Evolutionary conservation across 495 filamentous ascomycete species (phyloP), one percentile per base, ranked within the genome.

Genomic region (Aspergillus olivimuriae): DNA sequence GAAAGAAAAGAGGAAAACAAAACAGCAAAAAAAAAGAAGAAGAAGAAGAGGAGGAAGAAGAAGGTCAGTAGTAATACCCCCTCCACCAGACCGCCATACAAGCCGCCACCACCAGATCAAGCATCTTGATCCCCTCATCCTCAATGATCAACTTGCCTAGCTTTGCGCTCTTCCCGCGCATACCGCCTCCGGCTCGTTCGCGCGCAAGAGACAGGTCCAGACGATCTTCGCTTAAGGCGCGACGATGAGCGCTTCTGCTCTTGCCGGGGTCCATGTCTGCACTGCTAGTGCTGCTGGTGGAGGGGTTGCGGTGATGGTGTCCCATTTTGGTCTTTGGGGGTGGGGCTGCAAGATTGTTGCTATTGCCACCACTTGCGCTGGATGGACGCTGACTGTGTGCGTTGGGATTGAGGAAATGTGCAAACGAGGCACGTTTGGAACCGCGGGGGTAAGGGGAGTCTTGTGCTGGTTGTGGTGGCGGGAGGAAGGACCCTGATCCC

Each of bases 61-160:
- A 26, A 19, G 16, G 11, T 63, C 55, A 70, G 46, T 66, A 61
- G 47, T 89, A 87, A 80, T 88, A 96, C 1, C 83, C 79, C 50
- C 80, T 82, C 92, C 91, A 95, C 85, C 90, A 97, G 31, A 96
- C 74, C 1, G 83, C 85, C 63, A 97, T 76, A 58, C 92, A 96
- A 31, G 89, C 84, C 8, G 91, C 86, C 20, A 97, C 88, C 1
- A 94, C 74, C 40, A 98, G 58, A 73, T 98, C 92, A 52, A 95
- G 56, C 92, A 98, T 96, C 65, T 94, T 94, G 43, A 95, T 68
- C 0, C 92, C 92, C 51, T 94, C 91, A 49, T 91, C 82, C 50
- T 90, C 82, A 18, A 97, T 77, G 24, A 98, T 85, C 43, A 96
- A 58, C 65, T 96, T 98, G 1, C 91, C 91, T 55, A 98, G 69